Evolutionary conservation across 148 eudicot species (phyloP), one percentile per base, ranked within the genome.

Genomic region (Hydrangea macrophylla): DNA sequence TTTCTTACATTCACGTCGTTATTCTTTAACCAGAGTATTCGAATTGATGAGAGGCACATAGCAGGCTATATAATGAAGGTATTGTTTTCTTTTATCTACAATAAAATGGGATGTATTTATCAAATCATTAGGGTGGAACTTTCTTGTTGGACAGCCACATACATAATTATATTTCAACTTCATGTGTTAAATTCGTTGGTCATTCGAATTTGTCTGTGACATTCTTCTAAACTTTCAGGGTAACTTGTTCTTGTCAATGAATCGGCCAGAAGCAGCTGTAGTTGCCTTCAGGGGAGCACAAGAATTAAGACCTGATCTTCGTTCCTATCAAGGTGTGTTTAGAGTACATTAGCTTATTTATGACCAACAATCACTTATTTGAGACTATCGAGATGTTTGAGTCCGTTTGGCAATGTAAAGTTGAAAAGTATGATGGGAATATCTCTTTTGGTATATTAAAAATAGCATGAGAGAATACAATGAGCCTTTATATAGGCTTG

Each of bases 21-120:
- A 44, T 65, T 54, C 59, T 80, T 33, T 68, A 27, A 75, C 44
- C 83, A 94, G 99, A 85, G 99, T 78, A 85, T 88, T 70, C 90
- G 93, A 64, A 84, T 88, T 71, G 99, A 94, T 78, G 96, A 90
- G 73, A 88, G 99, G 79, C 99, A 90, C 70, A 81, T 94, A 62
- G 77, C 97, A 37, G 99, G 88, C 50, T 80, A 90, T 70, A 88
- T 94, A 54, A 77, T 89, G 88, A 94, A 94, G 99, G 99, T 94
- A 83, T 71, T 72, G 5, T 13, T 7, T 0, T 24, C n/a, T 53
- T 63, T 54, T 0, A 4, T 58, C 26, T 55, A 18, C 17, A 48
- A 48, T 48, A 48, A 48, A 48, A 20, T 17, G 6, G n/a, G 5
- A 3, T 23, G 22, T 67, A 9, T 54, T 54, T 12, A 36, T 67